Evolutionary conservation across 495 filamentous ascomycete genomes (phyloP), one percentile per base, ranked within the genome.

Genomic region (Rusavskia elegans): DNA sequence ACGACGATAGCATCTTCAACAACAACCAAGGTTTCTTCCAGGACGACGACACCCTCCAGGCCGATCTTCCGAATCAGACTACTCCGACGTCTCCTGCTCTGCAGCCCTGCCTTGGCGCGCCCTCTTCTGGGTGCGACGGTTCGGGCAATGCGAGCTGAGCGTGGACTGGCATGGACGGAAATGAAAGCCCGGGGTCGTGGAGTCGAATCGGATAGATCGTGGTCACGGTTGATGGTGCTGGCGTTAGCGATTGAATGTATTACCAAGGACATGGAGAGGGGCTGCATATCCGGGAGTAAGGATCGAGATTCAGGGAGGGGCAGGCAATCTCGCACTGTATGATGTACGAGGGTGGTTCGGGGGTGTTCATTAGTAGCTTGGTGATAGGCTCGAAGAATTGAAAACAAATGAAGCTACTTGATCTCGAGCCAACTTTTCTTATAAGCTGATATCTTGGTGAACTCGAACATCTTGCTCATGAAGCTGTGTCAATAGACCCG

Each of bases 91-190:
- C 72, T 77, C 62, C 70, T 77, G 68, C 83, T 83, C 75, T 83
- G 86, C 86, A 89, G 83, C 84, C 84, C 83, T 78, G 78, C 77
- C 69, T 78, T 85, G 84, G 86, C 86, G 86, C 86, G 84, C 84
- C 85, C 83, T 67, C 77, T 85, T 68, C 76, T 75, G 80, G 83
- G 86, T 86, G 86, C 86, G 29, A 89, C 86, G 81, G 79, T 83
- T 79, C 77, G 71, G 78, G 82, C 78, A 76, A 84, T 87, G 86
- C 85, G 76, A 75, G 44, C 44, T 46, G 44, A 46, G 44, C 44
- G 44, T 30, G 44, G 23, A 29, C 20, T 46, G 5, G 44, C 44
- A 2, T 16, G 7, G 44, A 29, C 19, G 14, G 44, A 29, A 46
- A 46, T 10, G 44, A 46, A 46, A 29, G 44, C 44, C 23, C 20